Percentiles rank a stretch among this genome's conserved stretches.
Evolutionary conservation across 176 grass and related monocot species (phyloP).

Genomic region (Hsuehochloa calcarea): DNA sequence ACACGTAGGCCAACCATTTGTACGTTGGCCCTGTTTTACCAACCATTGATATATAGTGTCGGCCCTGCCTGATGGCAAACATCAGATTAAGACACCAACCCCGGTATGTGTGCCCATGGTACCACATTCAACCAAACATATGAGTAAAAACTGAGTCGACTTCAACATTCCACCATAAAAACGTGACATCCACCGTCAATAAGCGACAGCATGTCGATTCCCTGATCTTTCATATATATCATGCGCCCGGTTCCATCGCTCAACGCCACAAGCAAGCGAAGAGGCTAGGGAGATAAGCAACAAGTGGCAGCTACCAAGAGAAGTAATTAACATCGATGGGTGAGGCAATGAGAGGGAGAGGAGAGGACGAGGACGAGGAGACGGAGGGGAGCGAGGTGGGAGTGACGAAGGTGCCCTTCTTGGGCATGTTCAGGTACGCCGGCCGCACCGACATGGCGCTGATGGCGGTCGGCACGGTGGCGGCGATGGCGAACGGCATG

Average conservation of each 20-base stretch:
- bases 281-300: not conserved
- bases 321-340: not conserved
- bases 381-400: not conserved
- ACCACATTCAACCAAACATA: not conserved
- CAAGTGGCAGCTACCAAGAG: not conserved
- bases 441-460: constrained; percentile 34
- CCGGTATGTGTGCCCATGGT: not conserved
- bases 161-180: not conserved
- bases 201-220: not conserved
- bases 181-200: not conserved
- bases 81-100: not conserved
- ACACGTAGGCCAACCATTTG: not conserved
- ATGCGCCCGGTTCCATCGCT: not conserved
- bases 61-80: not conserved
- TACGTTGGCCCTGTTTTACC: not conserved
- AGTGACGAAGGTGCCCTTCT: constrained; percentile 31
- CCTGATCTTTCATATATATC: not conserved
- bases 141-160: not conserved
- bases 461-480: constrained; percentile 46
- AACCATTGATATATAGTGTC: not conserved
- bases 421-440: constrained; percentile 53
- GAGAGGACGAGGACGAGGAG: constrained; percentile 5
- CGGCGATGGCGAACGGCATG: constrained; percentile 57
- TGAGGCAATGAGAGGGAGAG: not conserved
- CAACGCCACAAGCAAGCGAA: not conserved